Base-by-base conservation (phyloP, 768 basidiomycete species). In the Rhizopogon rudus region DNA sequence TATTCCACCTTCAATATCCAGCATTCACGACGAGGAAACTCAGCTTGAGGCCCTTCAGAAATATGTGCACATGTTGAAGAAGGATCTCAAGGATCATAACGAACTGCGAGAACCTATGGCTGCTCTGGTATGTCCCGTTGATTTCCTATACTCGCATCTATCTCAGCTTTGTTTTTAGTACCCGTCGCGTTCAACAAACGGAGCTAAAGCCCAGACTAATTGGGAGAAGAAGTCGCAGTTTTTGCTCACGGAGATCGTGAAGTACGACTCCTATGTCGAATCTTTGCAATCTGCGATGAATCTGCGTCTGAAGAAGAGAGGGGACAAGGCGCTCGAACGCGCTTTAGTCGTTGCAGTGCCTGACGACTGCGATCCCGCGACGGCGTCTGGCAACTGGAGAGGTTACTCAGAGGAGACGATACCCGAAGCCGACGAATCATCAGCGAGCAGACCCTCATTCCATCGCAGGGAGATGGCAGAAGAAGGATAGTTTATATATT, bases 231-330 rank as follows among this genome's bases (percentile, higher is more conserved):
- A 89, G 67, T 93, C 91, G 3, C 86, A 91, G 64, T 91, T 91
- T 68, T 74, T 98, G 45, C 78, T 94, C 52, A 83, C 88, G 8
- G 96, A 99, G 73, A 91, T 93, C 41, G 91, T 93, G 66, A 98
- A 98, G 69, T 98, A 98, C 70, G 86, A 92, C 52, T 89, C 90
- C 14, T 99, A 99, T 68, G 87, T 96, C 53, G 93, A 96, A 60
- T 91, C 93, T 6, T 78, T 99, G 31, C 83, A 87, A 66, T 72
- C 76, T 4, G 95, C 89, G 39, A 95, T 94, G 86, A 75, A 77
- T 8, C 77, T 96, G 42, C 84, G 94, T 35, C 74, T 96, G 61
- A 92, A 91, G 73, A 92, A 87, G 69, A 83, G 93, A 52, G 95
- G 95, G 31, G 92, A 98, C 72, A 94, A 91, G 73, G 83, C 81